phyloP scores from a whole-genome alignment of 306 rosid species.

The Myrica gale region DNA sequence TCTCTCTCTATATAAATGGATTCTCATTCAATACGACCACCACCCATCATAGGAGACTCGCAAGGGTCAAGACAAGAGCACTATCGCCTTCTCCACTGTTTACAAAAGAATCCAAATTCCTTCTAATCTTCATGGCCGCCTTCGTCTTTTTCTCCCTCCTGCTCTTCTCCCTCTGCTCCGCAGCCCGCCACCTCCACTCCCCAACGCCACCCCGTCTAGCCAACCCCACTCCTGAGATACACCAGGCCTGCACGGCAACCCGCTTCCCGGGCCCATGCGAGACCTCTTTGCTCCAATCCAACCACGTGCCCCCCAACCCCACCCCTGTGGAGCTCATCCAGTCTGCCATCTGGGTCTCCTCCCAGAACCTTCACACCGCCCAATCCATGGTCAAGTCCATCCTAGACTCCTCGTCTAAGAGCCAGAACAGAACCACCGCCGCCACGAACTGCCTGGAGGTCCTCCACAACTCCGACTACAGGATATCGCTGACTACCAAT shows the following conservation, averaged over 20 bases:
- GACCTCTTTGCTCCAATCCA: slow-evolving; percentile 37
- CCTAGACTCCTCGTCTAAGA: slow-evolving; percentile 40
- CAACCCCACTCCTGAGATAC: slow-evolving; percentile 24
- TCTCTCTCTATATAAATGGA: background rate
- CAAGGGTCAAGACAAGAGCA: background rate
- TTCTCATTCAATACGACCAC: slow-evolving; percentile 14
- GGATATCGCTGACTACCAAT: slow-evolving; percentile 47
- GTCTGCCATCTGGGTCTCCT: slow-evolving; percentile 44
- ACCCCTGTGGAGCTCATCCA: slow-evolving; percentile 45
- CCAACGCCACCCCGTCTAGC: background rate
- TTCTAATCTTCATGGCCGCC: slow-evolving; percentile 61
- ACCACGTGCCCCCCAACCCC: slow-evolving; percentile 32
- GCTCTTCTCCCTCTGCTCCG: slow-evolving; percentile 47
- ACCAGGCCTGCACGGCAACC: slow-evolving; percentile 65
- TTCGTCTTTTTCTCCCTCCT: slow-evolving; percentile 41
- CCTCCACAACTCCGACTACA: slow-evolving; percentile 46
- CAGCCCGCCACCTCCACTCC: slow-evolving; percentile 25
- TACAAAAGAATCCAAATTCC: slow-evolving; percentile 33
- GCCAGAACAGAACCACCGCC: slow-evolving; percentile 59
- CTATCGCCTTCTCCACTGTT: background rate
- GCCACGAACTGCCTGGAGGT: slow-evolving; percentile 56
- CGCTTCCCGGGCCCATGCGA: slow-evolving; percentile 62
- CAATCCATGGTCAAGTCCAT: slow-evolving; percentile 49
- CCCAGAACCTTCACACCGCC: slow-evolving; percentile 51
- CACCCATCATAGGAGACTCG: slow-evolving; percentile 23